Evolutionary conservation across 2,329 filamentous ascomycete genomes (phyloP), one percentile per base, ranked within the genome.

Genomic region (Penicillium janthinellum): DNA sequence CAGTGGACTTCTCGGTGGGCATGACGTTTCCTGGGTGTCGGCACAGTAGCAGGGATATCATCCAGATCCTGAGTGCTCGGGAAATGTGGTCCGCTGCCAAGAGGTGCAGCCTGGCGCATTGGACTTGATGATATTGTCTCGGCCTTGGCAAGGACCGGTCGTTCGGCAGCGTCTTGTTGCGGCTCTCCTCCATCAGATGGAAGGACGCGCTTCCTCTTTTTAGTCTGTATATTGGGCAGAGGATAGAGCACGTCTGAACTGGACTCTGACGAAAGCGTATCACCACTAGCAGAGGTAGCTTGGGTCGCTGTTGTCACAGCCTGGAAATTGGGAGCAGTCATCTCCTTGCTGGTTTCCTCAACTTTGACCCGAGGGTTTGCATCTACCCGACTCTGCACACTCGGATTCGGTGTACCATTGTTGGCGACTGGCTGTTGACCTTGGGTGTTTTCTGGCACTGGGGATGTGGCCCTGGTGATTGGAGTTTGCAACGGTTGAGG

Each of bases 11-110:
- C 52, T 37, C 58, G 47, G 41, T 60, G 48, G 15, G 50, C 35
- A 37, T 64, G 66, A 35, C 62, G 64, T 58, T 75, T 77, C 12
- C 79, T 85, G 54, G 78, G 71, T 66, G 81, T 75, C 49, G 74
- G 65, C 17, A 77, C 70, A 44, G 56, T 61, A 35, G 71, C 72
- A 7, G 79, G 81, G 54, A 80, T 74, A 44, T 82, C 78, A 67
- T 86, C 83, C 11, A 89, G 77, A 67, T 90, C 87, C 53, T 89
- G 79, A 56, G 85, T 89, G 54, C 87, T 86, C 42, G 83, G 78
- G 0, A 80, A 76, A 48, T 60, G 64, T 49, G 57, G 49, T 22
- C 58, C 64, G 22, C 48, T 15, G 8, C 50, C 44, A 31, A 54
- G 56, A 8, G 61, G 35, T 8, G 57, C 56, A 50, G 57, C 54